Evolutionary conservation across 345 rosid genomes (phyloP), one percentile per base, ranked within the genome.

Genomic region (Salix arbutifolia): DNA sequence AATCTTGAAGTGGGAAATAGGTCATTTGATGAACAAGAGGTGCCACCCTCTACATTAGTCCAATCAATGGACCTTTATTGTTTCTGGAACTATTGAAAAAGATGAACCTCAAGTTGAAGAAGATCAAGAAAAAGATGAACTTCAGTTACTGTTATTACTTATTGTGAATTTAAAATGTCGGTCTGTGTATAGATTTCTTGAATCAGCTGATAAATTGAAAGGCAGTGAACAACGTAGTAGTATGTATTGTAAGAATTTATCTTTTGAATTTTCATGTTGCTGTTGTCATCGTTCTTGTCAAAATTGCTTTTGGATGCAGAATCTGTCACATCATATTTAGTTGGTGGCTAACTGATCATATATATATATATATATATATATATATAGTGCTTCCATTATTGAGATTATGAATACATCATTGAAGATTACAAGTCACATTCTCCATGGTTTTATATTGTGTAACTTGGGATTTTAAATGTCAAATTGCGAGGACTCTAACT

Each of bases 71-170:
- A 87, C 71, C 82, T 89, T 73, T 92, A 86, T 69, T 80, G 83
- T 77, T 78, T 93, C 53, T 91, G 97, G 98, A 89, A 74, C 81
- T 91, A 84, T 81, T 91, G 86, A 86, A 75, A 74, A 8, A 26
- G 48, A 28, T 10, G 62, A 18, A 30, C 18, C 8, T 21, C 11
- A 33, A 30, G 35, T 31, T 53, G 3, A 7, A 37, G 25, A 50
- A 53, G 23, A 71, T n/a, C 31, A 66, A 67, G n/a, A 19, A 26
- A n/a, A 48, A 61, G 30, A 76, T 3, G 52, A 61, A 2, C 46
- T 50, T 38, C 6, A 67, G 14, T 72, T 74, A 58, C 46, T 72
- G 33, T 65, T 72, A 64, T 71, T 38, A 21, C 65, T 61, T 70
- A 58, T 23, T 23, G 44, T 19, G 58, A 44, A 77, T 70, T 44